Evolutionary conservation across 2,329 filamentous ascomycete species (phyloP), one percentile per base, ranked within the genome.

Genomic region (Paecilomyces formosus): DNA sequence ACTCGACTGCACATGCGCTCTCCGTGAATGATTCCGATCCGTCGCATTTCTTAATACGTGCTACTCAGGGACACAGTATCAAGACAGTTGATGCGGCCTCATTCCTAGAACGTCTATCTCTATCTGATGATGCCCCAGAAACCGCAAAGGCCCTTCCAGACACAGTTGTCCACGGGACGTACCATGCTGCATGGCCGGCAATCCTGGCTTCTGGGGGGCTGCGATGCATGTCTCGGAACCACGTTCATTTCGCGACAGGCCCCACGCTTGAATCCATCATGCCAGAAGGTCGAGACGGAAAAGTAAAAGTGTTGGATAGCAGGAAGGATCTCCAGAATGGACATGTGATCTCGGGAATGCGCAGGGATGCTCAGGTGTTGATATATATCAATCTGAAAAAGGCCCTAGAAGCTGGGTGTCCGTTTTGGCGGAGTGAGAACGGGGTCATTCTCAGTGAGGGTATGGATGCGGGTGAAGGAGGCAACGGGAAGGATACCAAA

Each of bases 21-120:
- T 64, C 72, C n/a, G 68, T 70, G 3, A 64, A 68, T 26, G 71
- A 75, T 53, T 61, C 72, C 8, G 78, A 88, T 55, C 81, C 90
- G 0, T 73, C 81, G 0, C 81, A 88, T 72, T 97, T 87, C 78
- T 81, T 95, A 31, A 97, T 99, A 76, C 91, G 94, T 68, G 94
- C 94, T 28, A 96, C 95, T 70, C 94, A 97, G 77, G 94, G 94
- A 57, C 94, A 97, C 78, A 91, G 85, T 66, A 89, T 99, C 70
- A 85, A 86, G 68, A 77, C 86, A 6, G 66, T 87, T 35, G 87
- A 90, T 28, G 85, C 85, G n/a, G 84, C 87, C 53, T 82, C 82
- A 0, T 81, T 95, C 1, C 83, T 96, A 2, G 82, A 80, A 21
- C 86, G 87, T 6, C 79, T 97, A 58, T 86, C 85, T 1, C 69